Base-by-base conservation (phyloP, 139 green algal species). In the Gonium pectorale region DNA sequence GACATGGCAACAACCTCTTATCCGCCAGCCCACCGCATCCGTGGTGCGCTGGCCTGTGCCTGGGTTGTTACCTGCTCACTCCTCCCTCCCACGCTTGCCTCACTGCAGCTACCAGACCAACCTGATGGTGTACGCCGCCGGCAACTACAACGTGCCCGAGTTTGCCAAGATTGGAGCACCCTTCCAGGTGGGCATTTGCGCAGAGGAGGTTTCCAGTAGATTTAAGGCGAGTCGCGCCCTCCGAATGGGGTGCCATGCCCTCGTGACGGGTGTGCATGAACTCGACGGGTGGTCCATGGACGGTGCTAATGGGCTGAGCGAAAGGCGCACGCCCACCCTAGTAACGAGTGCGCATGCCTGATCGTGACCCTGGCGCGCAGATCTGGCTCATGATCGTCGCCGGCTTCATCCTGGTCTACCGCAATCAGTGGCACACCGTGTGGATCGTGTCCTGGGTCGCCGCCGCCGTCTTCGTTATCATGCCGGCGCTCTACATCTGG, bases 31-130 rank as follows among this genome's bases (percentile, higher is more conserved):
- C n/a, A n/a, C n/a, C n/a, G n/a, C n/a, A 54, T 54, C 46, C 46
- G 15, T 15, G 46, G 22, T 41, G 19, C 43, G 19, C 17, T 27
- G 41, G 11, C 54, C 44, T 5, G 37, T 51, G 35, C 59, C 8
- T 24, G n/a, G n/a, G n/a, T n/a, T n/a, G n/a, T n/a, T n/a, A n/a
- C n/a, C n/a, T n/a, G n/a, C n/a, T n/a, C n/a, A n/a, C n/a, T n/a
- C n/a, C n/a, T n/a, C n/a, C 19, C 88, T 90, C 0, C 85, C 74
- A 67, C 94, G 92, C 83, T 84, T 90, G 49, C 85, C 78, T 40
- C 93, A 90, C 38, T 93, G 91, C 86, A 46, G 68, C 38, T 95
- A 95, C 86, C 92, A 95, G 85, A 88, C 62, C 79, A 95, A 96
- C 88, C 87, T 96, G 22, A 96, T 96, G 93, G 91, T 94, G 24